phyloP scores from a whole-genome alignment of 2,329 filamentous ascomycete species.

The Cladosporium sp. region DNA sequence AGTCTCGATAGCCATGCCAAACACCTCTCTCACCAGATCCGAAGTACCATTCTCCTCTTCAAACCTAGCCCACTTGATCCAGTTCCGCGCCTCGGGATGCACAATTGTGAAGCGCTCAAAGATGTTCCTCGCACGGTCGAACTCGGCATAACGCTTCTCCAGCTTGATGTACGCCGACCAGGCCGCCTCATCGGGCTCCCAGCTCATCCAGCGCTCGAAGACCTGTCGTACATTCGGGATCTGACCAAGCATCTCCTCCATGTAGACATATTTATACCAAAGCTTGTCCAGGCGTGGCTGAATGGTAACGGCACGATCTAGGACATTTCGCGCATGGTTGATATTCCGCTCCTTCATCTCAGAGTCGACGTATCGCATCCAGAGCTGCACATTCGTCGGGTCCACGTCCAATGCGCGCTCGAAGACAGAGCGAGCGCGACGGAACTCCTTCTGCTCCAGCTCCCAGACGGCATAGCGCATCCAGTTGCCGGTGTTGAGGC shows the following conservation, averaged over 20 bases:
- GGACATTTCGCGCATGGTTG: conserved; percentile 89
- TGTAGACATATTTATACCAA: conserved; percentile 99
- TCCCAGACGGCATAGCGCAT: conserved; percentile 97
- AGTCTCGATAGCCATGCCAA: conserved; percentile 79
- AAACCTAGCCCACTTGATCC: conserved; percentile 98
- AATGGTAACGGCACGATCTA: conserved; percentile 91
- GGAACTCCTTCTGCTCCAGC: conserved; percentile 95
- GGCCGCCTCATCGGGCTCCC: conserved; percentile 93
- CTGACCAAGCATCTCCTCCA: conserved; percentile 97
- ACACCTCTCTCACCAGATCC: conserved; percentile 88
- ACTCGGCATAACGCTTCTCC: conserved; percentile 92
- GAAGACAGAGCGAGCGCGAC: conserved; percentile 85
- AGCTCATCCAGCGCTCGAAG: conserved; percentile 97
- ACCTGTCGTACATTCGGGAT: conserved; percentile 87
- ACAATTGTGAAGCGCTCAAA: conserved; percentile 88
- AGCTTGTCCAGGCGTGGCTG: conserved; percentile 89
- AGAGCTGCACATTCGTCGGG: conserved; percentile 77
- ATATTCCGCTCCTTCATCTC: conserved; percentile 96
- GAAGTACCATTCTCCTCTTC: conserved; percentile 94
- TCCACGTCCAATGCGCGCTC: conserved; percentile 92
- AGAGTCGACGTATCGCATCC: conserved; percentile 90
- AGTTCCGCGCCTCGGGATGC: conserved; percentile 90
- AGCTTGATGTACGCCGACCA: conserved; percentile 97
- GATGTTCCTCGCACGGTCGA: conserved; percentile 81
- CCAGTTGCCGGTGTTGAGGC: conserved; percentile 98